Evolutionary conservation across 495 filamentous ascomycete genomes (phyloP).

Genomic region (Tuber aestivum): DNA sequence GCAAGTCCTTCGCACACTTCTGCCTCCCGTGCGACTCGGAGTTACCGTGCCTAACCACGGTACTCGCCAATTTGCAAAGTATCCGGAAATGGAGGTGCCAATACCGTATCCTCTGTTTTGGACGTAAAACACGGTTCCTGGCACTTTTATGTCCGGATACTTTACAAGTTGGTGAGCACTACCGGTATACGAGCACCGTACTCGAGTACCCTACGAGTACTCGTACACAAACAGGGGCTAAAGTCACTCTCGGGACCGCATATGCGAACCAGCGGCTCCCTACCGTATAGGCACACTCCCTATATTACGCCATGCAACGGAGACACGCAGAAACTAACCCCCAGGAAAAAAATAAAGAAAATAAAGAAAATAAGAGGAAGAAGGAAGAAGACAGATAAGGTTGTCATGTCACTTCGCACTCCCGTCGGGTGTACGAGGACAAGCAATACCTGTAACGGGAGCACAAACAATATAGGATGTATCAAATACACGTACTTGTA

Average conservation of each 20-base stretch:
- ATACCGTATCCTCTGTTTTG: no score
- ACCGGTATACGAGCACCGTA: no score
- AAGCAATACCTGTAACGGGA: not conserved
- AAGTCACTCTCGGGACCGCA: not conserved
- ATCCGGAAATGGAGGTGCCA: no score
- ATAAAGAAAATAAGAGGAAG: no score
- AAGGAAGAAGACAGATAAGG: slow-evolving; percentile 1
- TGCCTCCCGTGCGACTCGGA: not conserved
- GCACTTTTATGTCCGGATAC: no score
- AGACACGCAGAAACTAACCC: not conserved
- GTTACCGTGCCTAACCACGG: not conserved
- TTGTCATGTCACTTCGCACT: slow-evolving; percentile 1
- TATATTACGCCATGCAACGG: not conserved
- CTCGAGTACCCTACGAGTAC: no score
- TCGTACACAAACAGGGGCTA: not conserved
- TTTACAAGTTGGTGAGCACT: no score
- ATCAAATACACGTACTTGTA: no score
- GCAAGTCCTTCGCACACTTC: not conserved
- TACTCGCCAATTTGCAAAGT: not conserved
- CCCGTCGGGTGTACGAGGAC: not conserved
- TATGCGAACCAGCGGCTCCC: not conserved
- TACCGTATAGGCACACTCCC: not conserved
- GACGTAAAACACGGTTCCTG: no score
- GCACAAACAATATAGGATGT: not conserved
- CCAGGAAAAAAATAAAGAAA: not conserved